Evolutionary conservation across 2,329 filamentous ascomycete genomes (phyloP), one percentile per base, ranked within the genome.

Genomic region (Talaromyces amestolkiae): DNA sequence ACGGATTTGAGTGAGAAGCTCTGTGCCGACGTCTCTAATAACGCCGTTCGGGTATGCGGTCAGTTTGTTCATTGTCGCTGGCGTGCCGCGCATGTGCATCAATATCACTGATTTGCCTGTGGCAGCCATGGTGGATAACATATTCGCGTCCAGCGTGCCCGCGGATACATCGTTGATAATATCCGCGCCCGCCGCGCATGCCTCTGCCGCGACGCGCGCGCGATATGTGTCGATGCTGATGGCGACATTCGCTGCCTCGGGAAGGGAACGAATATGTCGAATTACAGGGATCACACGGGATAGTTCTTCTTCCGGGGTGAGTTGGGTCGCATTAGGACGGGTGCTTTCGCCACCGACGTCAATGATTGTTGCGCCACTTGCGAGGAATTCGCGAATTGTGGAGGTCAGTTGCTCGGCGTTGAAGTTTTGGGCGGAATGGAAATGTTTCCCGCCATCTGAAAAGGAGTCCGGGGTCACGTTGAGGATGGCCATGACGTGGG

Each of bases 381-480:
- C 77, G 67, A 96, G 85, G 74, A 92, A 88, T 11, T 78, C 71
- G 59, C 82, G 79, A 17, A 93, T 83, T 1, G 86, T 90, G 13
- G 81, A 74, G 13, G 83, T 78, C 31, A 95, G 83, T 31, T 80
- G 70, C 3, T 63, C 37, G 3, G 39, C 11, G 27, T 76, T 68
- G 1, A 80, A 67, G 68, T 86, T 82, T 13, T 78, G 73, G 27
- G 81, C 73, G 51, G 80, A 78, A 58, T 65, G 47, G n/a, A 43
- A 65, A 76, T 93, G 86, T 9, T 82, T 73, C 9, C 93, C 93
- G 62, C 93, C 94, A 74, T 98, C 93, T 0, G 94, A 98, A 81
- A 99, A 99, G 10, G 94, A 98, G 79, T 99, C 94, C 0, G 94
- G 94, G 0, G 95, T 98, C 61, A 96, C 81, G 78, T 99, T 99